Percentiles rank a stretch among this genome's conserved stretches.
Conservation (phyloP, 139 green algal genomes). For the Coelastrella sp. region DNA sequence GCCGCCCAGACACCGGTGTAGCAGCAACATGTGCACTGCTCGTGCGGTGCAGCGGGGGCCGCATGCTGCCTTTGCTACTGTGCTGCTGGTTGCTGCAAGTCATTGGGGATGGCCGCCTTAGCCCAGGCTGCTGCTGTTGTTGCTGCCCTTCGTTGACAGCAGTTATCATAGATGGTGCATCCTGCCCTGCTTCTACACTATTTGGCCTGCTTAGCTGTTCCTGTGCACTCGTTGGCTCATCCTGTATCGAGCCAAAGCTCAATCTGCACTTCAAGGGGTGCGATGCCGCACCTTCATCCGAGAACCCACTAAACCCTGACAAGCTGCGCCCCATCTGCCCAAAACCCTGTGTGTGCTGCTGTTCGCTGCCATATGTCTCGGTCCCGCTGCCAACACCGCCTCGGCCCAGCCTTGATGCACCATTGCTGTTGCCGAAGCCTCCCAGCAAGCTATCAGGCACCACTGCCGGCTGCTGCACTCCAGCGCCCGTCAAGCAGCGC, state of each 20-base stretch:
- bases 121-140: background rate
- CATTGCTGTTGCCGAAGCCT: background rate
- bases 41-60: slow-evolving; percentile 30
- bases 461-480: background rate
- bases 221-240: slow-evolving; percentile 6
- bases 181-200: background rate
- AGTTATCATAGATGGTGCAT: background rate
- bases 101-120: slow-evolving; percentile 9
- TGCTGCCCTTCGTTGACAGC: background rate
- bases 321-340: background rate
- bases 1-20: background rate
- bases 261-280: slow-evolving; percentile 2
- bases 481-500: background rate
- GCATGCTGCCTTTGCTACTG: slow-evolving; percentile 19
- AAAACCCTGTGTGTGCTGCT: background rate
- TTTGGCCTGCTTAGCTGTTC: background rate
- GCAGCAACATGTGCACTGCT: slow-evolving; percentile 6
- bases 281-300: background rate
- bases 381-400: background rate
- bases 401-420: background rate
- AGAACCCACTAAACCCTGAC: background rate
- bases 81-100: slow-evolving; percentile 12
- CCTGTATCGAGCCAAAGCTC: slow-evolving; percentile 7
- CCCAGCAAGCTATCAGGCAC: background rate
- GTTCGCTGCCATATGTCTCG: background rate